A percentile compares a stretch with the other conserved stretches of the same genome.
Conservation (phyloP, 2,329 filamentous ascomycete species). For the Plenodomus tracheiphilus region DNA sequence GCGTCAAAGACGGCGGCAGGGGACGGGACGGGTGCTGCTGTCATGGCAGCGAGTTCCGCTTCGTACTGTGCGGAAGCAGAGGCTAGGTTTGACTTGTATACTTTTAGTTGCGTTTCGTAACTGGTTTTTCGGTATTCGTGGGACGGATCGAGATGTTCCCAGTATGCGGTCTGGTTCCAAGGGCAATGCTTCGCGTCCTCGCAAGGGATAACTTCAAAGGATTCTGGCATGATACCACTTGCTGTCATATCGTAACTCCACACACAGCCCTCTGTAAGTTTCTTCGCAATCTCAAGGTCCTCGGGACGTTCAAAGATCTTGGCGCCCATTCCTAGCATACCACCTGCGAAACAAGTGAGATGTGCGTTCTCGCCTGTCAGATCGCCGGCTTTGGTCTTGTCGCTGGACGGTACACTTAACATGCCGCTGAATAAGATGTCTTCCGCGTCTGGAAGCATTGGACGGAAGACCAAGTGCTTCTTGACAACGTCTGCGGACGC, state of each 20-base stretch:
- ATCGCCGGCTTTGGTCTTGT: conserved; percentile 11
- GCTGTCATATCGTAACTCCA: conserved; percentile 63
- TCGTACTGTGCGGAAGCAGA: conserved; percentile 38
- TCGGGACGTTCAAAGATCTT: conserved; percentile 60
- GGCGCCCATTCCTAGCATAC: conserved; percentile 69
- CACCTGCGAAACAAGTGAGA: conserved; percentile 71
- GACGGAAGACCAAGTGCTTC: conserved; percentile 54
- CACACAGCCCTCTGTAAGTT: conserved; percentile 65
- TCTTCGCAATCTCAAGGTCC: conserved; percentile 60
- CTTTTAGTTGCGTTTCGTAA: conserved; percentile 39
- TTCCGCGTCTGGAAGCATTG: conserved; percentile 52
- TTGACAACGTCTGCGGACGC: conserved; percentile 49
- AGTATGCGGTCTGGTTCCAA: conserved; percentile 53
- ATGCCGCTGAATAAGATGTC: conserved; percentile 50
- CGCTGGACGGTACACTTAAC: conserved; percentile 40
- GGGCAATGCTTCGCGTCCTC: conserved; percentile 46
- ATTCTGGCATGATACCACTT: conserved; percentile 65
- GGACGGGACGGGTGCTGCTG: conserved; percentile 16
- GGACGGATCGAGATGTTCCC: conserved; percentile 44
- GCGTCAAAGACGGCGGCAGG: conserved; percentile 9
- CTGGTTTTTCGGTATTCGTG: conserved; percentile 31
- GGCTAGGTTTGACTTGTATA: conserved; percentile 38
- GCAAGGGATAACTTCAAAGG: conserved; percentile 55
- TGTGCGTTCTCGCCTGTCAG: conserved; percentile 58
- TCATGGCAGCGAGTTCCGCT: conserved; percentile 31